Base-by-base conservation (phyloP, 1,139 yeast species). In the Debaryomyces psychrophilus region DNA sequence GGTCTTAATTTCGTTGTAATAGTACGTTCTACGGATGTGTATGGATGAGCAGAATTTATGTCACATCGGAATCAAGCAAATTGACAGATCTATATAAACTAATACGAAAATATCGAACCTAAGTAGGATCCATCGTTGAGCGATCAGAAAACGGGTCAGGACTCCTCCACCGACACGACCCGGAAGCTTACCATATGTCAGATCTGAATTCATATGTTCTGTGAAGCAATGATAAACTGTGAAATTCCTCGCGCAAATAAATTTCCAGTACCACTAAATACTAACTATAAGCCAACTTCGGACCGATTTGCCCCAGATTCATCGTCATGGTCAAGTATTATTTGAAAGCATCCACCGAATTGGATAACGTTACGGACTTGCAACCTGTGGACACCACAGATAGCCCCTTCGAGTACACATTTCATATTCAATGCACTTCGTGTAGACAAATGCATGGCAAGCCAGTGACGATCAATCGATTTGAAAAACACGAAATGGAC, bases 371-470 rank as follows among this genome's bases (percentile, higher is more conserved):
- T 37, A 83, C 87, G 2, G 81, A 76, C 40, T 68, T 89, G n/a
- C 67, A 68, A 36, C 89, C 95, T 8, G 64, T 72, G 7, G 96
- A 92, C 57, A 67, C 82, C 0, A 73, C 77, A 1, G 74, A 71
- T 15, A 60, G 68, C 2, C 92, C 95, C 1, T 89, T 81, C 56
- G 92, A 87, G 55, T 90, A 85, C 65, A 78, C 85, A 1, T 88
- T 92, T 67, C 75, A 72, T 49, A 76, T 92, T 14, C 79, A 79
- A 56, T 92, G 99, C 64, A 84, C 87, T 2, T 77, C 80, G 38
- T 93, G 99, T 67, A 80, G 92, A 54, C 95, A 89, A 50, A 67
- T 65, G 8, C 96, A 90, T 62, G 81, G 80, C 29, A 89, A 90
- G 57, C 82, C 82, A n/a, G 79, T 90, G 26, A 76, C 81, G 20